Evolutionary conservation across 1,284 basidiomycete species (phyloP), one percentile per base, ranked within the genome.

Genomic region (Ustilago shanxiensis): DNA sequence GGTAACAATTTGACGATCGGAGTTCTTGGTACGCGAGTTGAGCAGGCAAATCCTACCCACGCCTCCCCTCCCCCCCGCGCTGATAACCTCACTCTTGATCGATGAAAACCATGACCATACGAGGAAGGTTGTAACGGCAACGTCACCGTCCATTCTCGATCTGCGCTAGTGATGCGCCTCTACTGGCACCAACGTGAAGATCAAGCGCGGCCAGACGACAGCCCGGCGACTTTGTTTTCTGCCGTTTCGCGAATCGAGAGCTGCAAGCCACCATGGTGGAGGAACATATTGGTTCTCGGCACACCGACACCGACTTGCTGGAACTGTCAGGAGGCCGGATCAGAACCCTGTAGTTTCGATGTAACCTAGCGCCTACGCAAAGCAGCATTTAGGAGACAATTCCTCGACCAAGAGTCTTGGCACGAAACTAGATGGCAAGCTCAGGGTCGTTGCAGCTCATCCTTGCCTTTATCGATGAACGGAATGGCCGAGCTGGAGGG

Each of bases 371-470:
- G 44, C 5, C 18, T 45, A 22, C 6, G 44, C 8, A 13, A 45
- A 20, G n/a, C 22, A 49, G 26, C 24, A 24, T 6, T 52, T n/a
- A n/a, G 51, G 35, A 37, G 28, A 22, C 16, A 55, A 35, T 3
- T 35, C n/a, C 31, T 20, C 31, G 29, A 35, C 53, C 53, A 55
- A 55, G 35, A 53, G 31, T 53, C 52, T 53, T 53, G 52, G 52
- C 52, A 8, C 28, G 26, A 10, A 53, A 50, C 24, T 50, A 28
- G 24, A n/a, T 4, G 28, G 22, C 45, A 45, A 22, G n/a, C 7
- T 13, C 26, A 51, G 49, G 14, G 6, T 51, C 31, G n/a, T n/a
- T n/a, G n/a, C n/a, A 5, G 49, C 24, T 51, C 9, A 9, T 6
- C 8, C 44, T 45, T 9, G n/a, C 44, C n/a, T 45, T 49, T 49